phyloP scores from a whole-genome alignment of 164 flowering plant species.

The Berberis vulgaris region DNA sequence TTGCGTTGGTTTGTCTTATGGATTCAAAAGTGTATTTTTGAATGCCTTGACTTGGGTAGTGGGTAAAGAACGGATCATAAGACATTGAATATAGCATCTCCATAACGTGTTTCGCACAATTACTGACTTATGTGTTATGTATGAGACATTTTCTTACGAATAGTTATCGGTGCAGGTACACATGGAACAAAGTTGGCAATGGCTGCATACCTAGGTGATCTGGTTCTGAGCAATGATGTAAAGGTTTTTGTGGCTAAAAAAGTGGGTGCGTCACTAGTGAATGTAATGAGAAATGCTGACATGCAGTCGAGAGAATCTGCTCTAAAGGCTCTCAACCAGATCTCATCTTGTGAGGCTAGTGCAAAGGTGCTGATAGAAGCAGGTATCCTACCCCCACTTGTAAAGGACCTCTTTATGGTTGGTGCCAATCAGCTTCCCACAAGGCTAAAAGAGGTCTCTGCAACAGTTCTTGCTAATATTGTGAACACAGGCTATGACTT shows the following conservation, averaged over 20 bases:
- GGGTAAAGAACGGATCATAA: no score
- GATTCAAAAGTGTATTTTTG: no score
- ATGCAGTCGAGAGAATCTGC: constrained; percentile 75
- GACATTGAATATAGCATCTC: no score
- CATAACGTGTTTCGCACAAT: no score
- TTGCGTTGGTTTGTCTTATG: no score
- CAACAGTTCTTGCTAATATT: constrained; percentile 80
- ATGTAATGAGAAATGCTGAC: constrained; percentile 58
- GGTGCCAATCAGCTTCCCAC: constrained; percentile 71
- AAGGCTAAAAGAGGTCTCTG: constrained; percentile 80
- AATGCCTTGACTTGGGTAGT: no score
- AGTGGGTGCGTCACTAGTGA: constrained; percentile 66
- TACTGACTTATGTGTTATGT: no score
- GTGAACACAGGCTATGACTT: constrained; percentile 64
- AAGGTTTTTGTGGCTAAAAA: constrained; percentile 66
- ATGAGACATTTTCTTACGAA: no score
- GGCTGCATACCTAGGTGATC: constrained; percentile 79
- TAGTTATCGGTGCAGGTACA: constrained; percentile 36
- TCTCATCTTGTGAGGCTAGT: constrained; percentile 74
- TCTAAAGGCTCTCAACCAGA: constrained; percentile 75
- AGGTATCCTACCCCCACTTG: constrained; percentile 84
- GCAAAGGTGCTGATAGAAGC: constrained; percentile 62
- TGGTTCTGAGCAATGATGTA: constrained; percentile 67
- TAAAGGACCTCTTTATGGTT: constrained; percentile 68
- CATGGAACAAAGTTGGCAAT: constrained; percentile 73